Percentiles rank a stretch among this genome's conserved stretches.
These are phyloP conservation scores for Isoetes engelmannii DNA, from an alignment of 83 land plant species.

Conservation along the genomic window DNA sequence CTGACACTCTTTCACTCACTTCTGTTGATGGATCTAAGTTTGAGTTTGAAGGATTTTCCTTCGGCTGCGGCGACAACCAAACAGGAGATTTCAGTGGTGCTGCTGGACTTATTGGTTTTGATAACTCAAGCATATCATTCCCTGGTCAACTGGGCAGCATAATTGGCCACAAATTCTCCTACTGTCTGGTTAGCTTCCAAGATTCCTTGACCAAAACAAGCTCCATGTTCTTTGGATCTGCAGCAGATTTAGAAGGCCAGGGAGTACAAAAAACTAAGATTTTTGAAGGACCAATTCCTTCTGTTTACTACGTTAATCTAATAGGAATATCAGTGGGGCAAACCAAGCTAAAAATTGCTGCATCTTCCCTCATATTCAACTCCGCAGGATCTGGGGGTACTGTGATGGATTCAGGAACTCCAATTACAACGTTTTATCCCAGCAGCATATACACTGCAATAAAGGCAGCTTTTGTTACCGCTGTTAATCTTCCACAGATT, in stretches of 20 bases:
- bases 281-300: slow-evolving; percentile 35
- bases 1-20: slow-evolving; percentile 38
- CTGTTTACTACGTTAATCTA: slow-evolving; percentile 54
- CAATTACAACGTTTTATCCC: slow-evolving; percentile 22
- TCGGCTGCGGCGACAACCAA: slow-evolving; percentile 42
- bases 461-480: slow-evolving; percentile 23
- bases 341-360: slow-evolving; percentile 24
- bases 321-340: slow-evolving; percentile 27
- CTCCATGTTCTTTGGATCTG: slow-evolving; percentile 44
- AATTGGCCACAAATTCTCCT: slow-evolving; percentile 55
- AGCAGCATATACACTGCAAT: slow-evolving; percentile 31
- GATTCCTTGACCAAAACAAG: slow-evolving; percentile 38
- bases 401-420: slow-evolving; percentile 62
- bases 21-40: slow-evolving; percentile 15
- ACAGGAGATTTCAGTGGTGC: slow-evolving; percentile 32
- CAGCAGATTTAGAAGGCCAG: not conserved
- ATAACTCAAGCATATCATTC: slow-evolving; percentile 48
- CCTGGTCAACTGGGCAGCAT: slow-evolving; percentile 20
- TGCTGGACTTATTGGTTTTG: slow-evolving; percentile 57
- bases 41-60: slow-evolving; percentile 19
- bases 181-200: slow-evolving; percentile 57
- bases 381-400: slow-evolving; percentile 50
- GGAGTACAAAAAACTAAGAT: slow-evolving; percentile 40
- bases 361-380: slow-evolving; percentile 41
- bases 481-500: slow-evolving; percentile 32